These are phyloP conservation scores for Pseudocercospora fuligena DNA, from an alignment of 2,329 filamentous ascomycete genomes.

Conservation along the genomic window DNA sequence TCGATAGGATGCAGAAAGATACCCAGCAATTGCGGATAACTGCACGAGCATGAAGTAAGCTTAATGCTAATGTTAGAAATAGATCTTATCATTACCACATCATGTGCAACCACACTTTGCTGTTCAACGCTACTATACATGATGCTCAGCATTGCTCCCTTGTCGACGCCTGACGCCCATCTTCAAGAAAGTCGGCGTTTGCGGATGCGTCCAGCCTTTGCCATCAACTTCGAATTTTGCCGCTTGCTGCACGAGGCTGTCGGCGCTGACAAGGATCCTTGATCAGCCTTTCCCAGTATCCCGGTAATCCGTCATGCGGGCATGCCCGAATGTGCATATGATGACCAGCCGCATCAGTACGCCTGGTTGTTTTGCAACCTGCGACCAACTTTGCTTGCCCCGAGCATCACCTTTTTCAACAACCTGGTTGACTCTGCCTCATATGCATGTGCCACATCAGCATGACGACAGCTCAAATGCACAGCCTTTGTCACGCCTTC, in stretches of 20 bases:
- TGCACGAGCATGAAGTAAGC: slow-evolving; percentile 4
- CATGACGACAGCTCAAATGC: background rate
- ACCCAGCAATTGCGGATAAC: background rate
- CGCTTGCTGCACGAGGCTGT: background rate
- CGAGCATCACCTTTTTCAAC: background rate
- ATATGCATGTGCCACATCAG: background rate
- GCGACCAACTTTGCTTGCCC: background rate
- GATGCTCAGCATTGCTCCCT: background rate
- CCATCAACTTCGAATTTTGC: background rate
- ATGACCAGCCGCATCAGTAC: background rate
- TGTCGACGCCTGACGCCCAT: background rate
- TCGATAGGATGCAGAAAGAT: slow-evolving; percentile 1
- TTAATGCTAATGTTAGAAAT: slow-evolving; percentile 7
- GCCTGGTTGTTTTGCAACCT: background rate
- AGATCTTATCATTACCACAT: background rate
- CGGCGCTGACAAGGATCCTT: background rate
- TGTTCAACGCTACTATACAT: background rate
- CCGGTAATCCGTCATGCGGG: background rate
- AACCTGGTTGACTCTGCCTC: background rate
- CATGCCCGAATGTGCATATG: background rate
- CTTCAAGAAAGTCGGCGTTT: background rate
- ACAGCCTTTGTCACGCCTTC: no score
- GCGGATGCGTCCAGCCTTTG: no score
- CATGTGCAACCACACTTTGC: background rate
- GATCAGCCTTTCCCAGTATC: background rate